phyloP scores from a whole-genome alignment of 2,329 filamentous ascomycete genomes.

The Cytospora piceae region DNA sequence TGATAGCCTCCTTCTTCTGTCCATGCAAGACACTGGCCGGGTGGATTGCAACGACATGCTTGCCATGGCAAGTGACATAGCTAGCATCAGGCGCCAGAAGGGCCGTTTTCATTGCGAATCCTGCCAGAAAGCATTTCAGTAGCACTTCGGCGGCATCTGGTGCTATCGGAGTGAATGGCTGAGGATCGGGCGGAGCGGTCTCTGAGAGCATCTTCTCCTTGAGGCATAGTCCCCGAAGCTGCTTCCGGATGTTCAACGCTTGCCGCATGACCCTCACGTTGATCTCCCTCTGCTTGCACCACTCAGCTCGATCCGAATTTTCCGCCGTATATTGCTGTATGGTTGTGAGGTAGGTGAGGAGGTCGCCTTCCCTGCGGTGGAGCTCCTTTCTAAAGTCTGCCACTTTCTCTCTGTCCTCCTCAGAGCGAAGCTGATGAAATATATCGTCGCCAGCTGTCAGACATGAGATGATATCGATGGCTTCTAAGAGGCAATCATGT shows the following conservation, averaged over 20 bases:
- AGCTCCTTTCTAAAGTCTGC: conserved; percentile 60
- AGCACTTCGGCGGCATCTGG: conserved; percentile 59
- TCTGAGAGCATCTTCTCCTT: conserved; percentile 55
- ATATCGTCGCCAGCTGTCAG: conserved; percentile 67
- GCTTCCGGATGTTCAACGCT: conserved; percentile 64
- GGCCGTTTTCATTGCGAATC: conserved; percentile 65
- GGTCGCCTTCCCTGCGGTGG: conserved; percentile 64
- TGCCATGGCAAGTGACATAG: conserved; percentile 63
- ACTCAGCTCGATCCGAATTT: conserved; percentile 56
- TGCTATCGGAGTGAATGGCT: conserved; percentile 57
- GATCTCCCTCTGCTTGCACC: conserved; percentile 62
- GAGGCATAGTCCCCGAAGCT: conserved; percentile 60
- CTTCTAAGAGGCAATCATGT: conserved; percentile 75
- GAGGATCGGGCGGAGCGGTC: conserved; percentile 54
- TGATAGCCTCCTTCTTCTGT: conserved; percentile 66
- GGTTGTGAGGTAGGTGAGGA: conserved; percentile 66
- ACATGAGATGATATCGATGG: conserved; percentile 79
- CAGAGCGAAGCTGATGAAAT: conserved; percentile 62
- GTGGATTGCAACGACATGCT: conserved; percentile 64
- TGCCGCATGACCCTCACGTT: conserved; percentile 65
- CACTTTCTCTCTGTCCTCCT: conserved; percentile 58
- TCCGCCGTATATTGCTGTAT: conserved; percentile 65
- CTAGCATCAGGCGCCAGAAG: conserved; percentile 62
- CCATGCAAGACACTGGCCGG: conserved; percentile 66
- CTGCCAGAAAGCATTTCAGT: conserved; percentile 64